Evolutionary conservation across 2,329 filamentous ascomycete species (phyloP).

Genomic region (Berkeleyomyces basicola): DNA sequence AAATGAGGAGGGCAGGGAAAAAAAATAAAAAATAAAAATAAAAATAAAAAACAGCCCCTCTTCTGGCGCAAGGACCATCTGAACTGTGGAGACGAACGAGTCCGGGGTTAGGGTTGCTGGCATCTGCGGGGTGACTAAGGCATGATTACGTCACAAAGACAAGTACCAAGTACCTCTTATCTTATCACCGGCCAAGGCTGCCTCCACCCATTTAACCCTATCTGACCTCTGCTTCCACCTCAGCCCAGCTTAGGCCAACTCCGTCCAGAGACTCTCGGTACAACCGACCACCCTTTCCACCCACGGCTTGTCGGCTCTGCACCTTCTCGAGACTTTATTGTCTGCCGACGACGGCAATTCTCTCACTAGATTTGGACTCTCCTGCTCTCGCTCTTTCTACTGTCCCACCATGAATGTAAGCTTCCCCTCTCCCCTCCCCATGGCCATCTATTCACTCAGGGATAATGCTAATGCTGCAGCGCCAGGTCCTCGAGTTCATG

Average conservation of each 20-base stretch:
- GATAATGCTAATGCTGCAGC: slow-evolving; percentile 4
- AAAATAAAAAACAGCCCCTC: not conserved
- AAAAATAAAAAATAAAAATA: not conserved
- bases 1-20: not conserved
- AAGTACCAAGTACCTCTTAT: not conserved
- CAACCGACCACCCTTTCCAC: no score
- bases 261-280: no score
- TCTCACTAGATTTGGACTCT: not conserved
- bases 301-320: no score
- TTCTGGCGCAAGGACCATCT: not conserved
- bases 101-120: not conserved
- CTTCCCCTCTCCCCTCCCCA: not conserved
- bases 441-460: not conserved
- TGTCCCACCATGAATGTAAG: slow-evolving; percentile 40
- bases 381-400: not conserved
- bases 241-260: no score
- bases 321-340: no score
- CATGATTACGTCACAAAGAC: not conserved
- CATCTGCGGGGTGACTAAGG: not conserved
- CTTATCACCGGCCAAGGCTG: not conserved
- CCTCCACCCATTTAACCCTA: no score
- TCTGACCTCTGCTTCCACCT: no score
- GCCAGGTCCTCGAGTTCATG: slow-evolving; percentile 90
- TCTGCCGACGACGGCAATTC: no score
- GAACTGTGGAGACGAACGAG: not conserved